Evolutionary conservation across 1,284 basidiomycete species (phyloP).

Genomic region (Afroboletus lepidellus): DNA sequence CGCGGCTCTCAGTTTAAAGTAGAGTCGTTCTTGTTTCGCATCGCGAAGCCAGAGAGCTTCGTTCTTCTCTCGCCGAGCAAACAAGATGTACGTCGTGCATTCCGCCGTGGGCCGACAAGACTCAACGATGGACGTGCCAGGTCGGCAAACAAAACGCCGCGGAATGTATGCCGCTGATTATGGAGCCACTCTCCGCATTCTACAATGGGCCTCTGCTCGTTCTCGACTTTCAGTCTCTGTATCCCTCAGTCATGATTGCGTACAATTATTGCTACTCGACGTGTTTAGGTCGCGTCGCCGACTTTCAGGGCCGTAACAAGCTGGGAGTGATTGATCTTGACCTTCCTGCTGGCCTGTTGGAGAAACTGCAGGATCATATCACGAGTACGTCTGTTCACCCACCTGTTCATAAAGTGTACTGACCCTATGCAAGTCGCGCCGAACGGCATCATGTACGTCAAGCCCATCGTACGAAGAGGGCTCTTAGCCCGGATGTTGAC

Average conservation of each 20-base stretch:
- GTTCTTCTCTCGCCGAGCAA: conserved; percentile 86
- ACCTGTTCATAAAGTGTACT: neutral
- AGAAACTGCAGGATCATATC: conserved; percentile 70
- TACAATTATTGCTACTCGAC: conserved; percentile 98
- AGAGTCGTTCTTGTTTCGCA: conserved; percentile 96
- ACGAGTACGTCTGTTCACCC: conserved; percentile 48
- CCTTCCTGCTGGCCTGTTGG: conserved; percentile 67
- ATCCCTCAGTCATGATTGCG: conserved; percentile 97
- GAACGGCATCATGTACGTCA: conserved; percentile 94
- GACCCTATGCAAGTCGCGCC: conserved; percentile 67
- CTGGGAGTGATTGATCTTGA: conserved; percentile 83
- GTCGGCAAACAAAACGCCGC: conserved; percentile 97
- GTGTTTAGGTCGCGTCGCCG: conserved; percentile 84
- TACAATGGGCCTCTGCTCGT: conserved; percentile 76
- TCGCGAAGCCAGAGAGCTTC: conserved; percentile 96
- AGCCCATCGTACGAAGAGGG: conserved; percentile 80
- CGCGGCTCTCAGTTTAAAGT: conserved; percentile 98
- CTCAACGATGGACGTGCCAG: conserved; percentile 38
- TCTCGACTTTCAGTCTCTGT: conserved; percentile 94
- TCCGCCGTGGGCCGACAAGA: neutral
- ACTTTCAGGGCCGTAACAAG: conserved; percentile 87
- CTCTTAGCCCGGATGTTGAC: conserved; percentile 89
- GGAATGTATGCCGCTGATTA: conserved; percentile 91
- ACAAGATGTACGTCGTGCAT: conserved; percentile 60
- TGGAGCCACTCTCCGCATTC: conserved; percentile 92